These are phyloP conservation scores for Colletotrichum sublineola DNA, from an alignment of 2,329 filamentous ascomycete species.

Conservation along the genomic window DNA sequence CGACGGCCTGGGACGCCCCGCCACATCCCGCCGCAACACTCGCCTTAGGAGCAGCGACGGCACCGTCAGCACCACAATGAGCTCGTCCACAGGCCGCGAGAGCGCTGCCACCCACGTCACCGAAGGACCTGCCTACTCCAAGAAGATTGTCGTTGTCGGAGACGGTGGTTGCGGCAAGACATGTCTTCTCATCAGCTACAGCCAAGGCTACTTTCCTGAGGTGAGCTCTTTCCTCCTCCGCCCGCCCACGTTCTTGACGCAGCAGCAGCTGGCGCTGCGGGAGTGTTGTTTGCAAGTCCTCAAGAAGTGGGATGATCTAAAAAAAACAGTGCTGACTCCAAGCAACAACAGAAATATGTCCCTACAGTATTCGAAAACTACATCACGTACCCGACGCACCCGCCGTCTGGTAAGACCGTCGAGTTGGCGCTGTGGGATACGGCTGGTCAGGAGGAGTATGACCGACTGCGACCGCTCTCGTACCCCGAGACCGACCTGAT, in stretches of 20 bases:
- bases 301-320: constrained; percentile 17
- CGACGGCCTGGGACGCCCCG: constrained; percentile 45
- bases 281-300: neutral
- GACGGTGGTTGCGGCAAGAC: constrained; percentile 99
- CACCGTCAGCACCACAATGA: constrained; percentile 88
- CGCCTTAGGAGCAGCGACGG: constrained; percentile 84
- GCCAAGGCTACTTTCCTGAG: constrained; percentile 98
- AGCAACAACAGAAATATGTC: constrained; percentile 87
- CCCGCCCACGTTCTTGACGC: neutral
- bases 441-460: constrained; percentile 98
- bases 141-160: constrained; percentile 99
- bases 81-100: constrained; percentile 79
- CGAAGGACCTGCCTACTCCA: constrained; percentile 92
- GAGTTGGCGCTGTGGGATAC: constrained; percentile 99
- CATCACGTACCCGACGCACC: constrained; percentile 95
- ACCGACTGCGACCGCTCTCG: constrained; percentile 92
- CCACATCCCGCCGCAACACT: constrained; percentile 58
- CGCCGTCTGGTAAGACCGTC: constrained; percentile 89
- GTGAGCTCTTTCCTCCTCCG: constrained; percentile 60
- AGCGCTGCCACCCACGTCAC: constrained; percentile 88
- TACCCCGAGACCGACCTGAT: constrained; percentile 98
- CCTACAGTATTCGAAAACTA: constrained; percentile 99
- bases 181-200: constrained; percentile 97
- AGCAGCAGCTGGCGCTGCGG: neutral
- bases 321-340: constrained; percentile 32